Evolutionary conservation across 305 asterid species (phyloP), one percentile per base, ranked within the genome.

Genomic region (Striga hermonthica): DNA sequence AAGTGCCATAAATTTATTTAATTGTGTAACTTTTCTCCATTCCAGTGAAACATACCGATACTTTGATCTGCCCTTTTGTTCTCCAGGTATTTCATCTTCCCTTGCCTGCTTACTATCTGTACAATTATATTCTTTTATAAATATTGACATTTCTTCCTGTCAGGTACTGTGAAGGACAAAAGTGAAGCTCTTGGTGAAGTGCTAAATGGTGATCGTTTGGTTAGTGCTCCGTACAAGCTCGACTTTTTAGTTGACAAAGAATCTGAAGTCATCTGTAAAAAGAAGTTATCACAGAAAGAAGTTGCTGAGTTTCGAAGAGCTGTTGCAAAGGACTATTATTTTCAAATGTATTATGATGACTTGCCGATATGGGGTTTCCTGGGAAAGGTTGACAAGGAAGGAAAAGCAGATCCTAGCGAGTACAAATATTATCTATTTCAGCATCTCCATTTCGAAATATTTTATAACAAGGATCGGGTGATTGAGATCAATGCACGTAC

Each of bases 121-220:
- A 13, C 56, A 43, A 49, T n/a, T 54, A 59, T 60, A 59, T 48
- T 65, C 56, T 11, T 22, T 22, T 22, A 22, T 22, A 22, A 48
- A 22, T 31, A 22, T 68, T 3, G 62, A 31, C 34, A 60, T 22
- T 43, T 74, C 34, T 48, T 67, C 58, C 9, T 9, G 36, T 57
- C 82, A 90, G 97, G 76, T 75, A 75, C 78, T 49, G 79, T 85
- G 77, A 77, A 82, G 60, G 97, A 89, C 72, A 89, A 89, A 81
- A 83, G 71, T 74, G 95, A 89, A 79, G 92, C 95, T 60, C 87
- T 89, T 49, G 96, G 90, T 45, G 96, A 89, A 77, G 88, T 89
- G 43, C 69, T 89, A 62, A 86, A 89, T 74, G 96, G 96, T 8
- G 96, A 90, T 73, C 89, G 94, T 3, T 74, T 87, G 62, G 90